Evolutionary conservation across 495 filamentous ascomycete species (phyloP).

Genomic region (Penicillium subrubescens): DNA sequence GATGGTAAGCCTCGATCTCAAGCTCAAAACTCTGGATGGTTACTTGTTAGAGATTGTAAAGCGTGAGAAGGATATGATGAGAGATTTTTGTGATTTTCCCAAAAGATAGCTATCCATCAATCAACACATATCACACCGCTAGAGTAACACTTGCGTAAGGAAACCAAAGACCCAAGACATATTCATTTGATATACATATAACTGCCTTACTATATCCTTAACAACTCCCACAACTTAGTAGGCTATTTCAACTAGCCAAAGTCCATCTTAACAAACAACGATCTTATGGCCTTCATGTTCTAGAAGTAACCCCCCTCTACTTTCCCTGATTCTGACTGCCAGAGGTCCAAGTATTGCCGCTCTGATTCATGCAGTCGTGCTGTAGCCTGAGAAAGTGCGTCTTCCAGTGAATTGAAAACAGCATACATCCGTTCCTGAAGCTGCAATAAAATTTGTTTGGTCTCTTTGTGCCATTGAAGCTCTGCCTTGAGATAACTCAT

Average conservation of each 20-base stretch:
- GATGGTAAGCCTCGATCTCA: background rate
- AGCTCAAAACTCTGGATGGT: background rate
- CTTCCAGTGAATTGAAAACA: background rate
- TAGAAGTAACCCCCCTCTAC: background rate
- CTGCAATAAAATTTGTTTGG: background rate
- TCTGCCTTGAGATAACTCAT: background rate
- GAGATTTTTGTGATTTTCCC: background rate
- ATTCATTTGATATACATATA: too few relatives aligned
- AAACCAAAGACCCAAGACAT: background rate
- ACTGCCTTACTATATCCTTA: too few relatives aligned
- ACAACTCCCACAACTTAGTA: too few relatives aligned
- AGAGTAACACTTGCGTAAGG: background rate
- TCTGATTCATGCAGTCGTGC: background rate
- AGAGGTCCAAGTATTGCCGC: background rate
- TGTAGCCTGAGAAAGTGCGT: background rate
- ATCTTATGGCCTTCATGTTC: background rate
- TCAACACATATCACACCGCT: background rate
- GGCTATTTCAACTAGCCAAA: background rate
- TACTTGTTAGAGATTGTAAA: background rate
- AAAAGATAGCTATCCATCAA: background rate
- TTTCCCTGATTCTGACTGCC: background rate
- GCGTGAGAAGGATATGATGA: background rate
- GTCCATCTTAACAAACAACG: background rate
- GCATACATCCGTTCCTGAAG: background rate
- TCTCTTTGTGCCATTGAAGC: slow-evolving; percentile 3